These are phyloP conservation scores for Cyberlindnera petersonii DNA, from an alignment of 805 yeast species.

Conservation along the genomic window DNA sequence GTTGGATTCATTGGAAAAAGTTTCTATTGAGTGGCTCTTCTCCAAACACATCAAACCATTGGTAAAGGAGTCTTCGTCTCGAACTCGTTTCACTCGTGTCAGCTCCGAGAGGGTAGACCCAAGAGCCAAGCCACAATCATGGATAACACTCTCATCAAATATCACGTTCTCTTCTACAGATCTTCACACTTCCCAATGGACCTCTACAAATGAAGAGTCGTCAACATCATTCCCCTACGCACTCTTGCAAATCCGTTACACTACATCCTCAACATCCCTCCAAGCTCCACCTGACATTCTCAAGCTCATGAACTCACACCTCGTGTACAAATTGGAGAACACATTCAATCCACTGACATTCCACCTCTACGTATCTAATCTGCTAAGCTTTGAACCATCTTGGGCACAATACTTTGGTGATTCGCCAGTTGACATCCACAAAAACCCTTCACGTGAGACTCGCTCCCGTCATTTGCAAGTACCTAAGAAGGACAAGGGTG, in stretches of 20 bases:
- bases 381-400: slow-evolving; percentile 32
- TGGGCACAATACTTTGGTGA: slow-evolving; percentile 37
- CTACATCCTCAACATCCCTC: slow-evolving; percentile 29
- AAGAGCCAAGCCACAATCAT: slow-evolving; percentile 15
- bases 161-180: slow-evolving; percentile 16
- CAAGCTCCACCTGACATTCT: slow-evolving; percentile 27
- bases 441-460: slow-evolving; percentile 33
- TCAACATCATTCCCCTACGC: slow-evolving; percentile 42
- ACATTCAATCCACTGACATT: slow-evolving; percentile 33
- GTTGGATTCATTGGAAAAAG: slow-evolving; percentile 24
- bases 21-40: slow-evolving; percentile 29
- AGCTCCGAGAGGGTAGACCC: neutral
- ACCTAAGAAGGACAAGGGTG: too few species aligned
- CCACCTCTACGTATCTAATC: slow-evolving; percentile 28
- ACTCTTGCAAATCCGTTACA: slow-evolving; percentile 45
- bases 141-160: slow-evolving; percentile 26
- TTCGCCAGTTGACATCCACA: slow-evolving; percentile 40
- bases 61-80: slow-evolving; percentile 15
- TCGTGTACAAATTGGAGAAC: slow-evolving; percentile 43
- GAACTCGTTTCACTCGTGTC: slow-evolving; percentile 22
- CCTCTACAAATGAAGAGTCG: slow-evolving; percentile 11
- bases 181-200: slow-evolving; percentile 16
- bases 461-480: too few species aligned
- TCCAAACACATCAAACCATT: slow-evolving; percentile 25
- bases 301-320: slow-evolving; percentile 42